phyloP scores from a whole-genome alignment of 1,284 basidiomycete species.

The Cryptococcus amylolentus region DNA sequence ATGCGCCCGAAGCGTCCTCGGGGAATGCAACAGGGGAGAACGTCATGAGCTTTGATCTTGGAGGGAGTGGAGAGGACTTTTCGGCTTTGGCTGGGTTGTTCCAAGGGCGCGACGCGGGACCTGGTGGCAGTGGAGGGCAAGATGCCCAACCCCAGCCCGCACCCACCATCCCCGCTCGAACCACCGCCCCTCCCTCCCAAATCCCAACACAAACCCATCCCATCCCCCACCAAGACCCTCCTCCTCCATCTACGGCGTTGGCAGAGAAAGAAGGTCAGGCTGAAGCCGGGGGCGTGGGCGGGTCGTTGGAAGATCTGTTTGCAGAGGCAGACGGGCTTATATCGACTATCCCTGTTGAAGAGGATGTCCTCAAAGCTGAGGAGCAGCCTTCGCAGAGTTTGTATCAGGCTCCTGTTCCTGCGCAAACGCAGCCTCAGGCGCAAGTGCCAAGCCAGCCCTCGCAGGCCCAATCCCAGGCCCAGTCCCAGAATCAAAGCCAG shows the following conservation, averaged over 20 bases:
- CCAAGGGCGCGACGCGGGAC: neutral
- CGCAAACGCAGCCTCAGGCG: neutral
- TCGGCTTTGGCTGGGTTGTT: conserved; percentile 18
- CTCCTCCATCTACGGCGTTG: neutral
- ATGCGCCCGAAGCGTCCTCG: neutral
- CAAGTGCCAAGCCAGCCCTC: neutral
- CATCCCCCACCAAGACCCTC: too few species aligned
- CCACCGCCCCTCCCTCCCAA: too few species aligned
- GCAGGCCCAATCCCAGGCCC: neutral
- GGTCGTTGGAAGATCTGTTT: neutral
- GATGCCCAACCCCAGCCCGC: too few species aligned
- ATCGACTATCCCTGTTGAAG: neutral
- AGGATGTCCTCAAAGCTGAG: neutral
- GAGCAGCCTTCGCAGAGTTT: neutral
- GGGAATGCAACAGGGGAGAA: too few species aligned
- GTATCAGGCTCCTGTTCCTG: neutral
- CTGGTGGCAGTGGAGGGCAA: neutral
- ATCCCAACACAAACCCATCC: too few species aligned
- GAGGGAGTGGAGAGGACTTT: conserved; percentile 10
- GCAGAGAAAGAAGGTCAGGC: neutral
- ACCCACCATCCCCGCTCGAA: too few species aligned
- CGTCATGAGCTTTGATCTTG: conserved; percentile 8
- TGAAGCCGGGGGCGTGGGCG: neutral
- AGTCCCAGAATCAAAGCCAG: neutral
- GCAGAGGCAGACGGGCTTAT: neutral